Base-by-base conservation (phyloP, 352 stramenopile genomes). In the Globisporangium cylindrosporum region DNA sequence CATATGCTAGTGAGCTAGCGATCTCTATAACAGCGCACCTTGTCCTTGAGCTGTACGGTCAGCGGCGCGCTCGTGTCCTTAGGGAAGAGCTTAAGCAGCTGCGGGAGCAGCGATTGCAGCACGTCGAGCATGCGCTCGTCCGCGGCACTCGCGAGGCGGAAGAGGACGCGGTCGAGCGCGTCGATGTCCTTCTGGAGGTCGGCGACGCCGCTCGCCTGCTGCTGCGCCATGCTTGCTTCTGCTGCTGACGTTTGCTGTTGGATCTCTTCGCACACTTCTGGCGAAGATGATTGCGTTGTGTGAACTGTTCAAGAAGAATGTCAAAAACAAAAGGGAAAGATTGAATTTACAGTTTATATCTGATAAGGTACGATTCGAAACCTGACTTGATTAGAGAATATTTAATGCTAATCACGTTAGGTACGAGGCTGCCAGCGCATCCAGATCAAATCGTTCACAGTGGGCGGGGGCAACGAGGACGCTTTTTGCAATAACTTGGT, bases 81-180 rank as follows among this genome's bases (percentile, higher is more conserved):
- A 9, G 84, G 81, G 64, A 93, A 92, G 36, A 91, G 84, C 55
- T 55, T 55, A 12, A 93, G 74, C 36, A 94, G 72, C 73, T 91
- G 78, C 18, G 86, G 86, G 15, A 94, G 74, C 18, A 94, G 72
- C 34, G 71, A 73, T 64, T 89, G 82, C 49, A 93, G 69, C 62
- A 93, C 84, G 18, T 76, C 56, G 22, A 89, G 61, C 74, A 91
- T 73, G 34, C 85, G 82, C 59, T 86, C 85, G 43, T 91, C 85
- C n/a, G 80, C 69, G 34, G 83, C 74, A 65, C 81, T 93, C 51
- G 82, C 85, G 32, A 93, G 78, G 7, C 85, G 85, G 80, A 93
- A 93, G 55, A 91, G 77, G 68, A 93, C 79, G 74, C 85, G 85
- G 49, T 93, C 82, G 51, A 93, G 74, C 67, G 82, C 85, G 27